A percentile compares a stretch with the other conserved stretches of the same genome.
Conservation (phyloP, 495 filamentous ascomycete genomes). For the Aspergillus heteromorphus region DNA sequence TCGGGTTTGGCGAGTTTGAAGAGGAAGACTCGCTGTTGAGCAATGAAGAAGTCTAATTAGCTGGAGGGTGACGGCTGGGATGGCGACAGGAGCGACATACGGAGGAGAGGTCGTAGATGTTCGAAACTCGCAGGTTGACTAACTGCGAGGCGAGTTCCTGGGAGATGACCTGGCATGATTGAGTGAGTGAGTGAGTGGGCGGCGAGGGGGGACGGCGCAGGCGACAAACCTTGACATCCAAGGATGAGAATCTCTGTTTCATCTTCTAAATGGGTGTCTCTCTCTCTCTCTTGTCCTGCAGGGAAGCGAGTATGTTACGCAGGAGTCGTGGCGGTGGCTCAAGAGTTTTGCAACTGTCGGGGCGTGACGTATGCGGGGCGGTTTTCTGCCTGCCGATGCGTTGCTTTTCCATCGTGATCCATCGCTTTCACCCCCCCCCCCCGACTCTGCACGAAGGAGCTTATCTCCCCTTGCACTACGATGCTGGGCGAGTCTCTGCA, state of each 20-base stretch:
- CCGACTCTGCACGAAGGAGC: too few relatives aligned
- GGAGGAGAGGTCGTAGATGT: constrained; percentile 92
- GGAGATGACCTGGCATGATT: constrained; percentile 65
- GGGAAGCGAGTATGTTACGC: constrained; percentile 6
- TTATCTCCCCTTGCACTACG: too few relatives aligned
- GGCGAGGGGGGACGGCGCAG: not conserved
- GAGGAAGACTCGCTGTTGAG: constrained; percentile 73
- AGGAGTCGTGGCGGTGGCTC: constrained; percentile 11
- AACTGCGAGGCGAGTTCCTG: constrained; percentile 79
- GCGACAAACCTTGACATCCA: constrained; percentile 73
- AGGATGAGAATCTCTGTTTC: constrained; percentile 96
- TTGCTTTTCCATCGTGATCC: constrained; percentile 6
- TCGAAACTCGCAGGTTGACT: constrained; percentile 73
- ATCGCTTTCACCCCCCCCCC: not conserved
- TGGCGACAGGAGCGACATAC: constrained; percentile 30
- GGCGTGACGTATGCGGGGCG: constrained; percentile 49
- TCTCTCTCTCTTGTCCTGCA: not conserved
- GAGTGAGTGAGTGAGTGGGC: not conserved
- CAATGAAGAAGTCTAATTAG: not conserved
- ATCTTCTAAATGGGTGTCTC: constrained; percentile 46
- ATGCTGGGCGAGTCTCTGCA: too few relatives aligned
- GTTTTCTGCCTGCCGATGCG: constrained; percentile 3
- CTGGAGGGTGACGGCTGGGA: not conserved
- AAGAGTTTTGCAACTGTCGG: constrained; percentile 26
- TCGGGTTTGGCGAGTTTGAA: constrained; percentile 87